These are phyloP conservation scores for Macrolepiota albuminosa DNA, from an alignment of 768 basidiomycete species.

Conservation along the genomic window DNA sequence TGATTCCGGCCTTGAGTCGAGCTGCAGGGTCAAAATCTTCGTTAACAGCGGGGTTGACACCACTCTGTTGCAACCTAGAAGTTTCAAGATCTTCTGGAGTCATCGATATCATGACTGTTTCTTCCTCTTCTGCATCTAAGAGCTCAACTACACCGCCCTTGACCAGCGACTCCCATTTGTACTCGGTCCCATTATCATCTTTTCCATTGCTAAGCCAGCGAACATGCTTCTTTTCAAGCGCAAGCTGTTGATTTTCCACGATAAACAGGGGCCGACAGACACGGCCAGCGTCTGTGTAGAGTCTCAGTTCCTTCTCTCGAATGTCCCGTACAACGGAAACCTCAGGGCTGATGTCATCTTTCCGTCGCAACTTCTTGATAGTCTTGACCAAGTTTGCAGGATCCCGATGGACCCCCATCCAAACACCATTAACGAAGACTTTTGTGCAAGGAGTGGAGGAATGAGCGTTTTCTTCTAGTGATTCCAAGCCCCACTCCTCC, in stretches of 20 bases:
- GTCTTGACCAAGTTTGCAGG: slow-evolving; percentile 90
- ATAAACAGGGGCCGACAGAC: slow-evolving; percentile 97
- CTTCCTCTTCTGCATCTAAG: slow-evolving; percentile 97
- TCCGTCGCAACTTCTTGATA: slow-evolving; percentile 86
- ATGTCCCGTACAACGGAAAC: slow-evolving; percentile 98
- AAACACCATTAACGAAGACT: slow-evolving; percentile 98
- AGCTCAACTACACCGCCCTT: slow-evolving; percentile 89
- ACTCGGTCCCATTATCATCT: slow-evolving; percentile 59
- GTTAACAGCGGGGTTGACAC: slow-evolving; percentile 52
- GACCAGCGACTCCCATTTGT: slow-evolving; percentile 82
- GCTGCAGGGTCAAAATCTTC: slow-evolving; percentile 86
- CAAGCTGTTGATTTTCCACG: slow-evolving; percentile 86
- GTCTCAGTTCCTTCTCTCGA: slow-evolving; percentile 86
- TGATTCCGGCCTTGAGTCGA: slow-evolving; percentile 79
- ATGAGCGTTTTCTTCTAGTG: slow-evolving; percentile 89
- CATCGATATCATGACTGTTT: slow-evolving; percentile 99
- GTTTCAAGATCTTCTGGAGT: slow-evolving; percentile 92
- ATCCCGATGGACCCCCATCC: slow-evolving; percentile 98
- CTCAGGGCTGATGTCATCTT: slow-evolving; percentile 93
- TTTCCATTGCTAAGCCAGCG: slow-evolving; percentile 57
- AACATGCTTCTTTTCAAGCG: slow-evolving; percentile 81
- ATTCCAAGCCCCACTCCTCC: slow-evolving; percentile 98
- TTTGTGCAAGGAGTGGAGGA: slow-evolving; percentile 84
- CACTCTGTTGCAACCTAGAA: slow-evolving; percentile 62
- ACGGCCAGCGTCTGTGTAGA: slow-evolving; percentile 96